Evolutionary conservation across 2,329 filamentous ascomycete species (phyloP), one percentile per base, ranked within the genome.

Genomic region (Pezicula radicicola): DNA sequence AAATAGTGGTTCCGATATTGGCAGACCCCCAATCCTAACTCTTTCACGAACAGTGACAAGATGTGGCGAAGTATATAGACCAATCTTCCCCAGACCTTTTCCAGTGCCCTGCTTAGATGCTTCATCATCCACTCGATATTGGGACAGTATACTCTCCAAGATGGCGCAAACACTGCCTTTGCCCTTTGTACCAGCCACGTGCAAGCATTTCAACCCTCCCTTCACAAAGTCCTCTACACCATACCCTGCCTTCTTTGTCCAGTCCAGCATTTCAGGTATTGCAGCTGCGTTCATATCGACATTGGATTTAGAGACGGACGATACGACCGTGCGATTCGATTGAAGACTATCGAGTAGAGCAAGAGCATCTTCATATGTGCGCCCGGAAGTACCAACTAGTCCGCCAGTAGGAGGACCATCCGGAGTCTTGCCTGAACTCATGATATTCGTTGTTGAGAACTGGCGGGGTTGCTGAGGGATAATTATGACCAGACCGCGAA

Each of bases 181-280:
- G 6, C 85, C 84, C 65, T 89, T 89, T 19, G 84, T 89, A 13
- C 85, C 86, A 1, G 93, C 89, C 43, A 97, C 84, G 67, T 97
- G 93, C 55, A 97, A 83, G 59, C 78, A 63, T 40, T 52, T 63
- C 39, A 64, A 19, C 8, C 62, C 61, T 9, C 43, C 52, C 15
- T 52, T 57, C 7, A 55, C 46, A 19, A 65, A 55, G 28, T 65
- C 62, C 1, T 39, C 42, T 1, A 53, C 46, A 27, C 53, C 44
- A 37, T 63, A 65, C 13, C 63, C 64, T 12, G 63, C 64, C 48
- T 55, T 62, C 21, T 58, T 57, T 13, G 60, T 52, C 65, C 64
- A 67, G 39, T 59, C 58, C 6, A 66, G 50, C 66, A 68, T 68
- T 49, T 68, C 65, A 9, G 66, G 66, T 6, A 66, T 67, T 10